phyloP scores from a whole-genome alignment of 495 filamentous ascomycete genomes.

The Penicillium soppii region DNA sequence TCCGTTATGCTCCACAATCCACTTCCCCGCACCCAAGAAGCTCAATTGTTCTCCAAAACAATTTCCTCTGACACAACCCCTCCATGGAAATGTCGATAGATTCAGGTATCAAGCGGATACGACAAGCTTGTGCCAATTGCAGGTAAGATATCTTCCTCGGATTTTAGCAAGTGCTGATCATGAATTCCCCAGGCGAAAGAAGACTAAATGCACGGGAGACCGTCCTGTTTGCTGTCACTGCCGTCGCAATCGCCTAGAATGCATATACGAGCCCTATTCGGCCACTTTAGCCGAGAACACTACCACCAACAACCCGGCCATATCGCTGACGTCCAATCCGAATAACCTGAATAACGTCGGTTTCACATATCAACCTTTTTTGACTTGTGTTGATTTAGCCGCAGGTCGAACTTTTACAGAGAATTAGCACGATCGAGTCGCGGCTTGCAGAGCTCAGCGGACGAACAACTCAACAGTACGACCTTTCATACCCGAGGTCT shows the following conservation, averaged over 20 bases:
- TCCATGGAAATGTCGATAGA: constrained; percentile 8
- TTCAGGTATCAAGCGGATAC: constrained; percentile 23
- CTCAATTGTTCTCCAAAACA: not conserved
- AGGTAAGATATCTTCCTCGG: constrained; percentile 12
- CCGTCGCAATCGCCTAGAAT: constrained; percentile 18
- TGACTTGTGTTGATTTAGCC: too few species aligned
- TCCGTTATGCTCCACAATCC: not conserved
- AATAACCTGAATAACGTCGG: constrained; percentile 3
- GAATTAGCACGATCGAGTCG: constrained; percentile 23
- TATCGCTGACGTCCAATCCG: not conserved
- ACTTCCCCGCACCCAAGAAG: not conserved
- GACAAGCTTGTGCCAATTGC: constrained; percentile 31
- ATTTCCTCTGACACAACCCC: not conserved
- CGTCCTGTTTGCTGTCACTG: constrained; percentile 28
- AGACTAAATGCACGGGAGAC: constrained; percentile 34
- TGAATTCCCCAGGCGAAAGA: constrained; percentile 20
- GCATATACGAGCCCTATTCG: constrained; percentile 25
- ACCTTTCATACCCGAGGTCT: not conserved
- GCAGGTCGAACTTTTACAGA: constrained; percentile 17
- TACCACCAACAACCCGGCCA: constrained; percentile 3
- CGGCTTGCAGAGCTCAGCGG: constrained; percentile 26
- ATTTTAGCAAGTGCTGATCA: not conserved
- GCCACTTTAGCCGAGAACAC: constrained; percentile 4
- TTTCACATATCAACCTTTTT: too few species aligned
- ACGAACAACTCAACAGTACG: not conserved